A percentile compares a stretch with the other conserved stretches of the same genome.
Evolutionary conservation across 306 rosid genomes (phyloP).

Genomic region (Castanospermum australe): DNA sequence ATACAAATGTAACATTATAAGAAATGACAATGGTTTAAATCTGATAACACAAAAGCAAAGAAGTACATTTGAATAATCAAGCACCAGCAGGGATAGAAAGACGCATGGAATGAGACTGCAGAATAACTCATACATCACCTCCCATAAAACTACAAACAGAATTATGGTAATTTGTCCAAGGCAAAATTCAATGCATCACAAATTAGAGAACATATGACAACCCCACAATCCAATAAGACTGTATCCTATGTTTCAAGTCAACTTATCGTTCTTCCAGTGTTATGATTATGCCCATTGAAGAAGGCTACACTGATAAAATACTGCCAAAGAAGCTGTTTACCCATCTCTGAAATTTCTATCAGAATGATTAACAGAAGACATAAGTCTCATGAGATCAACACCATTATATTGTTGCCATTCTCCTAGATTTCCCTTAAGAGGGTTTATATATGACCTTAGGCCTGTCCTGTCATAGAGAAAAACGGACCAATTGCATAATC

Average conservation of each 20-base stretch:
- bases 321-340: background rate
- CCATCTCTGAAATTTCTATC: background rate
- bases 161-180: background rate
- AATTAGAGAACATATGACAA: constrained; percentile 2
- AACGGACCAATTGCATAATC: background rate
- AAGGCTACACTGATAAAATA: background rate
- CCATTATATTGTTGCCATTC: background rate
- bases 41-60: background rate
- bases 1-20: background rate
- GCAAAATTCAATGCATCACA: constrained; percentile 3
- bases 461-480: background rate
- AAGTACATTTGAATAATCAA: background rate
- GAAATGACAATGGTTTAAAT: background rate
- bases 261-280: background rate
- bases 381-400: background rate
- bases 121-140: background rate
- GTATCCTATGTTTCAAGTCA: background rate
- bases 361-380: background rate
- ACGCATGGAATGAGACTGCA: background rate
- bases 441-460: background rate
- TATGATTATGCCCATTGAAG: background rate
- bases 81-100: background rate
- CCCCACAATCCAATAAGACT: background rate
- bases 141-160: background rate
- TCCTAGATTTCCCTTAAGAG: background rate